Base-by-base conservation (phyloP, 768 basidiomycete species). In the Sarcomyxa edulis region DNA sequence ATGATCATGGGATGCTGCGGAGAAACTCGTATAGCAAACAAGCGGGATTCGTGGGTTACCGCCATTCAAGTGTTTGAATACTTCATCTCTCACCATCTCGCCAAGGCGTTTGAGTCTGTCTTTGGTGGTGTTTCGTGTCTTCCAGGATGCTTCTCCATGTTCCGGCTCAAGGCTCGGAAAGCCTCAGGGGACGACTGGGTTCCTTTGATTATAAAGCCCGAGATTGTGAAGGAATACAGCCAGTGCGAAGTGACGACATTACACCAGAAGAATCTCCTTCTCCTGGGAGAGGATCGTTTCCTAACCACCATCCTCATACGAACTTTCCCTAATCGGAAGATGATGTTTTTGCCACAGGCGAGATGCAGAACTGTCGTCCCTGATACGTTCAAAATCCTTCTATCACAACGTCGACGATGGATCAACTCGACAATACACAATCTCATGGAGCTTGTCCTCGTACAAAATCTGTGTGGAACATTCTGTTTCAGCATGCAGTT, bases 401-500 rank as follows among this genome's bases (percentile, higher is more conserved):
- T 99, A 14, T 98, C 96, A 1, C 96, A 99, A 58, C 90, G 96
- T 22, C 83, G 96, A 14, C 84, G 96, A 40, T 99, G 96, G 96
- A 98, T 99, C 67, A 98, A 98, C 62, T 97, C 95, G 11, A 98
- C 96, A 0, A 89, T 99, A 35, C 96, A 98, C 69, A 98, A 99
- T 59, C 79, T 99, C 35, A 97, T 98, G 93, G 96, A 99, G 60
- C 84, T 99, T 26, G 90, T 97, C 24, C 80, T 90, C 44, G 96
- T 99, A 27, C 89, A 88, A 48, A 92, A 99, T 56, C 75, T 97
- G 11, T 98, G 96, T 61, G 96, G 96, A 24, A 98, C 95, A 21
- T 99, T 99, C 64, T 99, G 96, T 71, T 97, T 98, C 67, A 96
- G 92, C 63, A 98, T 97, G 94, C 96, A 98, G 59, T 98, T 98